Conservation (phyloP, 805 yeast genomes). For the Saccharomycopsis javanensis region DNA sequence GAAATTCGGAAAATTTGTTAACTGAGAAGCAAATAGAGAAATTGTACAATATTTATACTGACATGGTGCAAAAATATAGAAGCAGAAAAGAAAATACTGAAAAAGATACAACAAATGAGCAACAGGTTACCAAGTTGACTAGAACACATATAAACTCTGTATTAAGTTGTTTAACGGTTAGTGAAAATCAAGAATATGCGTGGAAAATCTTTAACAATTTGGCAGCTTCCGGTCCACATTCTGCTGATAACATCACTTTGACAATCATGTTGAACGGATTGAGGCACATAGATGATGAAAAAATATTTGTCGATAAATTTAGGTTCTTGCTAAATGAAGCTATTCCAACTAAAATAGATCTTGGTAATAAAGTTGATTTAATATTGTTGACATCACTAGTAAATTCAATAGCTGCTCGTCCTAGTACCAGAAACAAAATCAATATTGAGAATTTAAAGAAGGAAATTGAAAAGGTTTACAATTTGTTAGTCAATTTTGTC, state of each 20-base stretch:
- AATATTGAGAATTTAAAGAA: not conserved
- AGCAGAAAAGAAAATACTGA: slow-evolving; percentile 2
- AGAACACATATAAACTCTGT: slow-evolving; percentile 38
- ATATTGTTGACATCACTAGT: not conserved
- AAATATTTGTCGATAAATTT: not conserved
- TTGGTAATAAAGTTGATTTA: slow-evolving; percentile 1
- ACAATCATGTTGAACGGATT: slow-evolving; percentile 23
- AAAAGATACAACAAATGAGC: slow-evolving; percentile 10
- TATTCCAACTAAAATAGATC: not conserved
- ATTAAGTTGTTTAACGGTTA: slow-evolving; percentile 34
- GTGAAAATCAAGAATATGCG: slow-evolving; percentile 30
- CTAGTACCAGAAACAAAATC: not conserved
- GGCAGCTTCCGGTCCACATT: slow-evolving; percentile 19
- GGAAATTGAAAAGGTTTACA: not conserved
- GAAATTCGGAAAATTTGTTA: slow-evolving; percentile 27
- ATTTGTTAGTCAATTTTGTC: not conserved
- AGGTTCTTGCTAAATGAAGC: not conserved
- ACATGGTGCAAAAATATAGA: slow-evolving; percentile 5
- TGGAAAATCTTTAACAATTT: slow-evolving; percentile 31
- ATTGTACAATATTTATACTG: slow-evolving; percentile 20
- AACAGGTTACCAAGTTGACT: slow-evolving; percentile 23
- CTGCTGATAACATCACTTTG: slow-evolving; percentile 29
- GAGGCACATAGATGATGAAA: slow-evolving; percentile 11
- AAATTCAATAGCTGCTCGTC: not conserved
- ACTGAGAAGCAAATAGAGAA: slow-evolving; percentile 29